Evolutionary conservation across 75 land plant species (phyloP).

Genomic region (Selaginella moellendorffii): DNA sequence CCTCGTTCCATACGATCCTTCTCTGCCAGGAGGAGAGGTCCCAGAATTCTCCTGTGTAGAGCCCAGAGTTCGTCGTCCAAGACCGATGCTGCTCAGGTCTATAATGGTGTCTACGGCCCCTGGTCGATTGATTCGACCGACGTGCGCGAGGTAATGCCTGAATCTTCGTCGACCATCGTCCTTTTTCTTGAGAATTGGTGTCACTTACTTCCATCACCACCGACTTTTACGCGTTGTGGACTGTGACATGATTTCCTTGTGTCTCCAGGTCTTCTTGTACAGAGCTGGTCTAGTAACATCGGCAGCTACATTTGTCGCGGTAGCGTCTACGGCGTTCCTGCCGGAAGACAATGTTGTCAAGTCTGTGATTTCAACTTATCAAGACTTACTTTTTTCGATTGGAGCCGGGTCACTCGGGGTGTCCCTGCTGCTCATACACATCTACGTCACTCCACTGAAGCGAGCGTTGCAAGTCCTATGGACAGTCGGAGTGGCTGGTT

Average conservation of each 20-base stretch:
- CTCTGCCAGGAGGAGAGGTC: neutral
- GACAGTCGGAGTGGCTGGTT: slow-evolving; percentile 68
- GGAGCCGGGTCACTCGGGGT: slow-evolving; percentile 77
- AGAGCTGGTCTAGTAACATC: slow-evolving; percentile 80
- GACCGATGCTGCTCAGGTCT: slow-evolving; percentile 19
- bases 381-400: slow-evolving; percentile 39
- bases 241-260: no score
- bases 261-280: slow-evolving; percentile 64
- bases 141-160: slow-evolving; percentile 43
- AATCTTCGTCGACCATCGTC: neutral
- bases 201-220: neutral
- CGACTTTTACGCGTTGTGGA: neutral
- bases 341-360: slow-evolving; percentile 24
- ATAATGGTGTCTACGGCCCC: slow-evolving; percentile 73
- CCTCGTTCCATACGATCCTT: neutral
- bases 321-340: slow-evolving; percentile 53
- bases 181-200: neutral
- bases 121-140: slow-evolving; percentile 72
- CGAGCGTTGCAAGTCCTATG: slow-evolving; percentile 77
- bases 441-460: slow-evolving; percentile 85
- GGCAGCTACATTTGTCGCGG: slow-evolving; percentile 51
- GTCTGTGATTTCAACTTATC: slow-evolving; percentile 20
- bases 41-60: neutral
- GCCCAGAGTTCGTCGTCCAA: neutral
- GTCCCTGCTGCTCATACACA: slow-evolving; percentile 71